Evolutionary conservation across 345 rosid genomes (phyloP), one percentile per base, ranked within the genome.

Genomic region (Moricandia arvensis): DNA sequence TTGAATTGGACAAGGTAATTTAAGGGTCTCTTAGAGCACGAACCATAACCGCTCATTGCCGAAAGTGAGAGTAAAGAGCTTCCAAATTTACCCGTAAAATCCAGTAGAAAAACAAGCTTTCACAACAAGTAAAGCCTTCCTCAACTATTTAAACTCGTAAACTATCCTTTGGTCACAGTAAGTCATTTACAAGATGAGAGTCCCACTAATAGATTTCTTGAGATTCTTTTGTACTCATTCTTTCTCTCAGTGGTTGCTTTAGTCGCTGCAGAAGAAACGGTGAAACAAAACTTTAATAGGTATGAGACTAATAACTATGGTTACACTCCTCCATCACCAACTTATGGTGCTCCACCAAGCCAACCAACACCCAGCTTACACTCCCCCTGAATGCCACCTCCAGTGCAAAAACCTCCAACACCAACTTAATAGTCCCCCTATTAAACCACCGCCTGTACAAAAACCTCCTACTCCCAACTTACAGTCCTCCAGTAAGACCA

Each of bases 1-100:
- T 59, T 31, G 13, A 75, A 27, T 59, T 47, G 69, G 45, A 21
- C 79, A 31, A 34, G 51, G 15, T 29, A 17, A 53, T 49, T 49
- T 38, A 27, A 34, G 74, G 74, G 4, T 60, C 63, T 68, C 11
- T 61, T 62, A n/a, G 79, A 68, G n/a, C 79, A 75, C 79, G 69
- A 75, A 62, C 64, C 79, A 53, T 37, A 75, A 75, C 79, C 8
- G 33, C 18, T 53, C 38, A n/a, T 49, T 3, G 24, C 15, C 24
- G 2, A 16, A 68, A 27, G 69, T 16, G 4, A 47, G 24, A 5
- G 37, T 59, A 16, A 45, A 67, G 38, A 29, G 59, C 62, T 31
- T 31, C 59, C 27, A 58, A 58, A 67, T 24, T 8, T 49, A 30
- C 15, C 15, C 79, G 29, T 49, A 35, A 35, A 60, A 60, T 75